phyloP scores from a whole-genome alignment of 2,329 filamentous ascomycete genomes.

The Helminthosporium solani region DNA sequence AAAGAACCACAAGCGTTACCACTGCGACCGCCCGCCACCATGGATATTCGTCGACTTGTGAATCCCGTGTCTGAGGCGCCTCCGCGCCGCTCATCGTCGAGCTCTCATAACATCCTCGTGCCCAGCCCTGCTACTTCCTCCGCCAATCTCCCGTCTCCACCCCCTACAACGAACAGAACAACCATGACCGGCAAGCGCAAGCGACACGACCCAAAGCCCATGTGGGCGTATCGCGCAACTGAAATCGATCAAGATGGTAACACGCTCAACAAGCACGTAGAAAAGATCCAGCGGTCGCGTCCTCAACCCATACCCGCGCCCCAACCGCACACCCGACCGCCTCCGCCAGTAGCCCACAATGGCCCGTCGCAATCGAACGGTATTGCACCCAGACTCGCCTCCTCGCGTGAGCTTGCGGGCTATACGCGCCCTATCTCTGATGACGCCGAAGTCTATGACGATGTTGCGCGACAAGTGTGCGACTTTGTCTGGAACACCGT shows the following conservation, averaged over 20 bases:
- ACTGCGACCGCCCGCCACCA: constrained; percentile 26
- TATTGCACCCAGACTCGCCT: constrained; percentile 1
- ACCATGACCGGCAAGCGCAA: constrained; percentile 37
- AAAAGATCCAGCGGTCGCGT: constrained; percentile 24
- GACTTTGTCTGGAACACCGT: constrained; percentile 78
- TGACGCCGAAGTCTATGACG: constrained; percentile 65
- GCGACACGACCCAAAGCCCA: constrained; percentile 39
- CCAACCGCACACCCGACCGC: constrained; percentile 19
- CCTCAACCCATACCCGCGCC: constrained; percentile 18
- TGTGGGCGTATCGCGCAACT: constrained; percentile 37
- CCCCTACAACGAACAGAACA: constrained; percentile 19
- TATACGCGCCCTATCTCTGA: constrained; percentile 66
- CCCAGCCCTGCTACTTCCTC: constrained; percentile 30
- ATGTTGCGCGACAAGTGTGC: constrained; percentile 72
- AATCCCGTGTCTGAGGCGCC: constrained; percentile 34
- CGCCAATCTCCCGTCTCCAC: constrained; percentile 30
- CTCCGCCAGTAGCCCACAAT: constrained; percentile 5
- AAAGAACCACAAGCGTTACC: constrained; percentile 8
- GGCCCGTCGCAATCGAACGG: background rate
- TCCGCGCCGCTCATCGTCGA: constrained; percentile 35
- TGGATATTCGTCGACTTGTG: constrained; percentile 40
- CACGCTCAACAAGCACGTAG: constrained; percentile 22
- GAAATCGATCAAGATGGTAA: constrained; percentile 17
- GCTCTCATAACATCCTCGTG: constrained; percentile 26
- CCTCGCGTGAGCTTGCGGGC: constrained; percentile 20